Evolutionary conservation across 2,329 filamentous ascomycete species (phyloP).

Genomic region (Penicillium sp.): DNA sequence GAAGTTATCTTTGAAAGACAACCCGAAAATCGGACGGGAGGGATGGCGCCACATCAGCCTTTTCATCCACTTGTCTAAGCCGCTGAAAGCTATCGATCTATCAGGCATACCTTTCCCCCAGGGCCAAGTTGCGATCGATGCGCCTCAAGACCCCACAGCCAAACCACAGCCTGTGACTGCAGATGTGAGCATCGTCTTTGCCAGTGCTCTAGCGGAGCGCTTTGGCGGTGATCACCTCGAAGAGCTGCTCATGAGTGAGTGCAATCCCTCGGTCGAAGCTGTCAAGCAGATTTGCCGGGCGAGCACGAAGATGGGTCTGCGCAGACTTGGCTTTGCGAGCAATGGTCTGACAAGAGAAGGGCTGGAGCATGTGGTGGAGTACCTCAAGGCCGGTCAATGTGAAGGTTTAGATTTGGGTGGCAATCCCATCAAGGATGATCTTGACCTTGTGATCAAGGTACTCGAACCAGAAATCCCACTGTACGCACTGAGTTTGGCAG

Average conservation of each 20-base stretch:
- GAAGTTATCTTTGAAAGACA: slow-evolving; percentile 85
- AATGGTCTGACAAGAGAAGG: slow-evolving; percentile 76
- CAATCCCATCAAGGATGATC: slow-evolving; percentile 67
- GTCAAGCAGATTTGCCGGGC: slow-evolving; percentile 79
- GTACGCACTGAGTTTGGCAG: slow-evolving; percentile 82
- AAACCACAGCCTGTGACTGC: slow-evolving; percentile 15
- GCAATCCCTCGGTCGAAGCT: slow-evolving; percentile 69
- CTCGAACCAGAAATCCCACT: slow-evolving; percentile 56
- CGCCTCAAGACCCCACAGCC: slow-evolving; percentile 17
- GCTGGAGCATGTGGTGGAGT: slow-evolving; percentile 73
- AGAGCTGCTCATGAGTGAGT: slow-evolving; percentile 80
- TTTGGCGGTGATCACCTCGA: slow-evolving; percentile 76
- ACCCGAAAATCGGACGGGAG: slow-evolving; percentile 76
- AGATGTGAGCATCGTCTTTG: slow-evolving; percentile 67
- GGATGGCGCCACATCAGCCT: slow-evolving; percentile 91
- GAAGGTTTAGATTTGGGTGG: slow-evolving; percentile 88
- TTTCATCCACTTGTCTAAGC: slow-evolving; percentile 87
- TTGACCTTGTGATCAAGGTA: slow-evolving; percentile 44
- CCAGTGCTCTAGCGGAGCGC: slow-evolving; percentile 74
- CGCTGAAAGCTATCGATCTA: slow-evolving; percentile 81
- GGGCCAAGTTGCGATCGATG: slow-evolving; percentile 28
- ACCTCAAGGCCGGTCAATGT: slow-evolving; percentile 74
- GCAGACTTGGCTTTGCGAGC: slow-evolving; percentile 77
- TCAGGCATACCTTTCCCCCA: slow-evolving; percentile 80
- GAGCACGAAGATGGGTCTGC: slow-evolving; percentile 74